Evolutionary conservation across 1,284 basidiomycete genomes (phyloP), one percentile per base, ranked within the genome.

Genomic region (Hortiboletus rubellus): DNA sequence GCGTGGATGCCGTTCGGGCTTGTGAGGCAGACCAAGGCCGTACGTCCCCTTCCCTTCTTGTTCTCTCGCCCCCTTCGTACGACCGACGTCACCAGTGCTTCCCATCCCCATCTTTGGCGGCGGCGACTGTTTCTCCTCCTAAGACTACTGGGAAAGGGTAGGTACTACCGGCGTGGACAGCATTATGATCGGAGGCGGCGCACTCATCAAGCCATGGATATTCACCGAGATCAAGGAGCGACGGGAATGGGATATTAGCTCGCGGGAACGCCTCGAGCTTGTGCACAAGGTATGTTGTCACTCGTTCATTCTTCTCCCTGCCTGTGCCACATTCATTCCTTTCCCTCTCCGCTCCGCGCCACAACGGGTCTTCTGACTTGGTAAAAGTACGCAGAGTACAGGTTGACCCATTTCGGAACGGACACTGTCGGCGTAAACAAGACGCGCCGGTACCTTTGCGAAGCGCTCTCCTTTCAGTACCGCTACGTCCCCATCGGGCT

Each of bases 171-270:
- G 90, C 12, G 94, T 97, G 0, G 96, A 98, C 69, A 96, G 96
- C 7, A 82, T 97, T 51, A 98, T 98, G 96, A 82, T 98, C 42
- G 96, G 89, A 1, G 82, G 96, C 30, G 96, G 96, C 0, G 96
- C 95, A 0, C 79, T 98, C 55, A 98, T 98, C 76, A 98, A 98
- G 72, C 91, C 94, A 1, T 96, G 94, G 94, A 88, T 96, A 57
- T 98, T 98, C 74, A 98, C 95, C 2, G 96, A 99, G 74, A 87
- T 98, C 70, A 91, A 95, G 69, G 96, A 98, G 70, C 81, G 79
- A 34, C 75, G 92, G 48, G 94, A 96, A 67, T 98, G 96, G 96
- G 96, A 98, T 68, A 98, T 98, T 68, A 91, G 86, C 60, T 85
- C 93, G 12, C 79, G 89, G 1, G 96, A 98, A 76, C 81, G 96